Evolutionary conservation across 257 asterid genomes (phyloP), one percentile per base, ranked within the genome.

Genomic region (Nicotiana tomentosiformis): DNA sequence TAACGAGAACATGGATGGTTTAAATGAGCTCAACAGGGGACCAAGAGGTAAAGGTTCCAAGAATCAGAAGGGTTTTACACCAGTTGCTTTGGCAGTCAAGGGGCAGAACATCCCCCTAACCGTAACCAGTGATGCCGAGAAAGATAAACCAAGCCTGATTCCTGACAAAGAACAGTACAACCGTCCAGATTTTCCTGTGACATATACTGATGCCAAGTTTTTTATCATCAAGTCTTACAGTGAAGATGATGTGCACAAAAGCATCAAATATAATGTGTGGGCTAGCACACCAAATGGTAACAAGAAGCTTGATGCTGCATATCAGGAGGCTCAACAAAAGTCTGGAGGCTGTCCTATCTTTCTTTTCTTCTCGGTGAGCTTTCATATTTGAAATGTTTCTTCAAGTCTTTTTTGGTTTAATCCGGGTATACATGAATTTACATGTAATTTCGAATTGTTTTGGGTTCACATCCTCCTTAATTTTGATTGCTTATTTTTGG

Each of bases 221-320:
- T 88, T 83, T 35, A 69, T 90, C 6, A 90, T 90, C 64, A 90
- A 90, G 84, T 90, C 92, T 18, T 90, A 89, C 82, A 90, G 91
- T 3, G 92, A 88, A 37, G 91, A 90, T 78, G 91, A 90, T 80
- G 84, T 92, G 60, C 97, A 93, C 76, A 93, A 92, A 90, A 89
- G 94, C 68, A 88, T 93, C 78, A 93, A 93, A 85, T 93, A 93
- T 85, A 91, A 87, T 81, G 86, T 93, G 17, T 92, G 94, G 97
- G 88, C 97, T n/a, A 93, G 97, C 89, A 92, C 97, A 2, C 94
- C 97, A 0, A 93, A 88, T 82, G 97, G 97, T 39, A 93, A 93
- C 87, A 91, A 92, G 67, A 93, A 93, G 85, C 87, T 93, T 9
- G 95, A 93, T 66, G 85, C 87, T 53, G 94, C 97, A 8, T 89